A percentile compares a stretch with the other conserved stretches of the same genome.
Conservation (phyloP, 495 filamentous ascomycete species). For the Alectoria sarmentosa region DNA sequence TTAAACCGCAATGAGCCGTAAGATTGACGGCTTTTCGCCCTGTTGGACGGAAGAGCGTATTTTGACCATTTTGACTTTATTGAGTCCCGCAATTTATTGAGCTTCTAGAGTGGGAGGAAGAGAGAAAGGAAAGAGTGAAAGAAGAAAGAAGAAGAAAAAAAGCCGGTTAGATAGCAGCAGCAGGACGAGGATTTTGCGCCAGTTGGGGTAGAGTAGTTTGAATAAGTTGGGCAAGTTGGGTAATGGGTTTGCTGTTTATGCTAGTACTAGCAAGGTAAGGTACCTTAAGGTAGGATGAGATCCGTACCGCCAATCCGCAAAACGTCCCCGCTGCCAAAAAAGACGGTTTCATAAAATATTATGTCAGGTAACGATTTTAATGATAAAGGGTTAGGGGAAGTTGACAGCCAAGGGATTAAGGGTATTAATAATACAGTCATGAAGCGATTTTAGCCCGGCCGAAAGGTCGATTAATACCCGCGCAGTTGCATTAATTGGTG, state of each 20-base stretch:
- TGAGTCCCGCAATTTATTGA: conserved; percentile 18
- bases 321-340: too few relatives aligned
- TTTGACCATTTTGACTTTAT: conserved; percentile 18
- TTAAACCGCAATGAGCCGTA: conserved; percentile 9
- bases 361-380: background rate
- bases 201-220: background rate
- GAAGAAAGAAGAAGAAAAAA: background rate
- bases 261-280: too few relatives aligned
- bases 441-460: background rate
- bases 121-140: background rate
- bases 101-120: background rate
- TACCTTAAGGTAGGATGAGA: too few relatives aligned
- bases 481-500: background rate
- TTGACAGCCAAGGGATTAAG: background rate
- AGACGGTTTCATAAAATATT: too few relatives aligned
- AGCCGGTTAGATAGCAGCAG: background rate
- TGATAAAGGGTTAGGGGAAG: background rate
- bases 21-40: conserved; percentile 11
- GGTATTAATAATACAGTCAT: too few relatives aligned
- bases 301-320: too few relatives aligned
- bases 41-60: conserved; percentile 9
- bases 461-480: conserved; percentile 2
- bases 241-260: too few relatives aligned
- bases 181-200: background rate
- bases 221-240: too few relatives aligned